Conservation (phyloP, 2,329 filamentous ascomycete species). For the Triangularia setosa region DNA sequence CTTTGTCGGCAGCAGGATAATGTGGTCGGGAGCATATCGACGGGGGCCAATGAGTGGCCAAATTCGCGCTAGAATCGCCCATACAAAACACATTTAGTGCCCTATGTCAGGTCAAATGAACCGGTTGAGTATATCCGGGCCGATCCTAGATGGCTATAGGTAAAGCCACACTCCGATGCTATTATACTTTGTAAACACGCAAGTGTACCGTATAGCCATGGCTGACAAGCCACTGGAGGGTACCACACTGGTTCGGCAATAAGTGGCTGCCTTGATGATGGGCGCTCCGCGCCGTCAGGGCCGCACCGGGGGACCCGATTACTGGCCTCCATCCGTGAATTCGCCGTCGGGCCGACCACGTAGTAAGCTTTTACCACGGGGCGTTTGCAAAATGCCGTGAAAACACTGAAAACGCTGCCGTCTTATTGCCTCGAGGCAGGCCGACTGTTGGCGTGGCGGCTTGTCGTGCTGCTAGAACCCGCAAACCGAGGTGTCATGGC, state of each 20-base stretch:
- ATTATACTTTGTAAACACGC: neutral
- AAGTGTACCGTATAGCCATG: neutral
- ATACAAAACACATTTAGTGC: neutral
- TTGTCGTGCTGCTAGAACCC: neutral
- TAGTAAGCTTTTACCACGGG: conserved; percentile 8
- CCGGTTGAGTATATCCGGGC: neutral
- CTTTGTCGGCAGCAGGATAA: neutral
- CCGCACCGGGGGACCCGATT: neutral
- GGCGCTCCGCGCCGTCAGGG: neutral
- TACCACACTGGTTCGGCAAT: neutral
- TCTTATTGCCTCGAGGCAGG: neutral
- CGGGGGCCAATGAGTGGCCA: neutral
- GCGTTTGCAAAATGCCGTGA: neutral
- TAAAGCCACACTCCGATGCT: neutral
- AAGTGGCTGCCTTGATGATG: neutral
- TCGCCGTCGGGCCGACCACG: conserved; percentile 16
- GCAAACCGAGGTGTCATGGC: neutral
- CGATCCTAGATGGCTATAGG: neutral
- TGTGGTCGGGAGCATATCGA: neutral
- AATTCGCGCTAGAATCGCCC: neutral
- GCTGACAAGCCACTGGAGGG: too few species aligned
- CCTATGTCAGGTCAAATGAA: neutral
- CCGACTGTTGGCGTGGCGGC: neutral
- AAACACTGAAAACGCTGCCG: neutral
- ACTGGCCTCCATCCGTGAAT: neutral